Evolutionary conservation across 2,329 filamentous ascomycete species (phyloP), one percentile per base, ranked within the genome.

Genomic region (Fusarium oxysporum): DNA sequence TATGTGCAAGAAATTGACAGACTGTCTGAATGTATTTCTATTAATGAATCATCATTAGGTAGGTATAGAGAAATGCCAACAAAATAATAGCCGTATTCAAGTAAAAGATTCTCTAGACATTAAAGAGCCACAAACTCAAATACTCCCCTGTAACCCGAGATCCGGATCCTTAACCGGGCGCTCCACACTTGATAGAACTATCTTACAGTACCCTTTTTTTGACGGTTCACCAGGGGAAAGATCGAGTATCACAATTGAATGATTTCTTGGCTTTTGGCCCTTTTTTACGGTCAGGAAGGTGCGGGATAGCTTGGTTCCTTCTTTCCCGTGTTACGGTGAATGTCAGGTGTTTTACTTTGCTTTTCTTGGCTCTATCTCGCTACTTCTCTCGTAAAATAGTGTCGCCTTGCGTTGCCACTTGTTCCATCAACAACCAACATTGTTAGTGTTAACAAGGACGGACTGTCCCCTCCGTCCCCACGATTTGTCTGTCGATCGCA

Each of bases 401-500:
- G 19, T 47, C 28, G n/a, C 56, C 40, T 47, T n/a, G n/a, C 56
- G 37, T 47, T n/a, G 59, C 58, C 66, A 57, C 65, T 63, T 68
- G 44, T 37, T 61, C 43, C 37, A 51, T 51, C 43, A 48, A 33
- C 57, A 69, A 59, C 59, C 59, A 68, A 62, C 48, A 33, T 35
- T 47, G 25, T 51, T 38, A 38, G 33, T 65, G 59, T 74, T 59
- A 68, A 64, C 70, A 61, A 38, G 41, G 48, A 44, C 50, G 48
- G 55, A 48, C 43, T 56, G 44, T 57, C 69, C 63, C 68, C 61
- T 58, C 55, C 40, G 56, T 71, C 72, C 65, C 71, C 63, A 70
- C 71, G 68, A 63, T 66, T 69, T 62, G 60, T 58, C 61, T 66
- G 60, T 70, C 65, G 60, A 74, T 74, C 71, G 50, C 54, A 47